Percentiles rank a stretch among this genome's conserved stretches.
phyloP scores from a whole-genome alignment of 2,329 filamentous ascomycete genomes.

The Fusarium metavorans region DNA sequence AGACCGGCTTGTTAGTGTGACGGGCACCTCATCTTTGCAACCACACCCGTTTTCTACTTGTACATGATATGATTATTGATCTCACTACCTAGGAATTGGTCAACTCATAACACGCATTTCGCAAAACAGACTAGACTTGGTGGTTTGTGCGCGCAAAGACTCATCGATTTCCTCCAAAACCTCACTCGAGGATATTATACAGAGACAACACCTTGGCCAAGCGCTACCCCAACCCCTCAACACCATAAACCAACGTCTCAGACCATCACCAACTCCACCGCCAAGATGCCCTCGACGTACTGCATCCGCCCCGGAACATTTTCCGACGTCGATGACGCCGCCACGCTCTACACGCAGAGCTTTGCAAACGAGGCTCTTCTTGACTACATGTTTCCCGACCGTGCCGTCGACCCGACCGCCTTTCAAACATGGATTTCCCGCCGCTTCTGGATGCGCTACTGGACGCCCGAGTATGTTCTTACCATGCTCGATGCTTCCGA shows the following conservation, averaged over 20 bases:
- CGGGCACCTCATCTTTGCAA: not conserved
- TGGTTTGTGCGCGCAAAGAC: not conserved
- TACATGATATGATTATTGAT: not conserved
- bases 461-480: constrained; percentile 49
- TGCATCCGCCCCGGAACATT: constrained; percentile 48
- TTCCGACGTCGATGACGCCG: constrained; percentile 45
- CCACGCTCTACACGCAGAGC: constrained; percentile 45
- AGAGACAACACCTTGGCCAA: not conserved
- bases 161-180: not conserved
- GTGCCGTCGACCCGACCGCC: constrained; percentile 34
- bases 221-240: not conserved
- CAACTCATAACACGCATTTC: not conserved
- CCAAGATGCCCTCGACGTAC: constrained; percentile 33
- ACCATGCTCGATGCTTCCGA: constrained; percentile 41
- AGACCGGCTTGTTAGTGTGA: not conserved
- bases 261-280: not conserved
- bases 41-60: not conserved
- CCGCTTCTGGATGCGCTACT: constrained; percentile 49
- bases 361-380: constrained; percentile 48
- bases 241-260: not conserved
- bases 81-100: not conserved
- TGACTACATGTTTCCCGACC: constrained; percentile 49
- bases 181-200: not conserved
- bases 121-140: not conserved
- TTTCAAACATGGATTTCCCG: constrained; percentile 39